phyloP scores from a whole-genome alignment of 768 basidiomycete species.

The Xerocomellus chrysenteron region DNA sequence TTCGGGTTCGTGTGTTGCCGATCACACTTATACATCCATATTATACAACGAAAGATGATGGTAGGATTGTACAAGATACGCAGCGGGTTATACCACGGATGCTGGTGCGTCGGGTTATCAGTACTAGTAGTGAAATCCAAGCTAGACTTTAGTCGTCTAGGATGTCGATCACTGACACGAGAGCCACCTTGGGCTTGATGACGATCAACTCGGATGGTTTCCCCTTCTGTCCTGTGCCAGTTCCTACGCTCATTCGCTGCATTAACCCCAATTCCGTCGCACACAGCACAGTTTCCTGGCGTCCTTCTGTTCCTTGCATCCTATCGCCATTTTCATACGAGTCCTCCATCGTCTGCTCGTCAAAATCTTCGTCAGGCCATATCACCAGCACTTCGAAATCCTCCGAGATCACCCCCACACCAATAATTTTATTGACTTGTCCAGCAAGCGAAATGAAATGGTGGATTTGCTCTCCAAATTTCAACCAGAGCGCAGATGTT shows the following conservation, averaged over 20 bases:
- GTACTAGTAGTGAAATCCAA: background rate
- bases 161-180: constrained; percentile 28
- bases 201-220: constrained; percentile 21
- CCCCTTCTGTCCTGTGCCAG: constrained; percentile 6
- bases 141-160: constrained; percentile 12
- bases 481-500: constrained; percentile 38
- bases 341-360: constrained; percentile 23
- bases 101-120: too few relatives aligned
- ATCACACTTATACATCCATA: too few relatives aligned
- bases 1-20: too few relatives aligned
- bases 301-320: background rate
- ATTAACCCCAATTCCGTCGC: constrained; percentile 35
- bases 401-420: constrained; percentile 24
- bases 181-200: constrained; percentile 36
- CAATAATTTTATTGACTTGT: constrained; percentile 38
- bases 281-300: constrained; percentile 25
- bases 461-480: constrained; percentile 42
- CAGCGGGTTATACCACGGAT: too few relatives aligned
- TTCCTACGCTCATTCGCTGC: constrained; percentile 19
- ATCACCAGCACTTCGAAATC: constrained; percentile 26
- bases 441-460: constrained; percentile 45
- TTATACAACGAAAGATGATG: too few relatives aligned
- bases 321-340: constrained; percentile 22
- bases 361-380: constrained; percentile 11
- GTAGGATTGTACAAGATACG: too few relatives aligned